Base-by-base conservation (phyloP, 2,329 filamentous ascomycete species). In the Orbilia quercus region DNA sequence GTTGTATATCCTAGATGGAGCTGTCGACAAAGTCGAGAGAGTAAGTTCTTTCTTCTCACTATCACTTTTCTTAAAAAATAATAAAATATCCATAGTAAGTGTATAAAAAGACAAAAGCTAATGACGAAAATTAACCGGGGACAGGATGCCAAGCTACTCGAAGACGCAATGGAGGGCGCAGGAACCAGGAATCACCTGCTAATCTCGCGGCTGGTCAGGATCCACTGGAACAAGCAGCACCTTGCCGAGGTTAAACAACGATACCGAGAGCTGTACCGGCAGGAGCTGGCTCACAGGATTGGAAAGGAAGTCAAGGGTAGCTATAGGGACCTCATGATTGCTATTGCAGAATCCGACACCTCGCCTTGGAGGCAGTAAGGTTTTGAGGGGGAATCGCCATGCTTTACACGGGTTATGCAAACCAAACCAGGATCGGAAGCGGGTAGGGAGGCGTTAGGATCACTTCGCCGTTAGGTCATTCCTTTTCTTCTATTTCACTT, bases 131-230 rank as follows among this genome's bases (percentile, higher is more conserved):
- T 45, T 9, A 34, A 25, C 20, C 47, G 22, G 22, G n/a, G 28
- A 59, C 25, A 73, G 69, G 93, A 96, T 77, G 95, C 93, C 0
- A 82, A 85, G 20, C 83, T 91, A 2, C 84, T 98, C n/a, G 92
- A 97, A 79, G 90, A 91, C 12, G 85, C 90, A 14, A 98, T 98
- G 94, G 85, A 87, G 0, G 95, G 94, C 0, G 78, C 90, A 75
- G 94, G 94, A 1, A 98, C 95, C 9, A 94, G 95, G 80, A 93
- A 99, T 75, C 83, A 88, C 31, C 84, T 93, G 7, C 85, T 98
- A 1, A 86, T 96, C 14, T 85, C 89, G 25, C 85, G 92, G n/a
- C 85, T 95, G 2, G 87, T 97, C 1, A 85, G 91, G 20, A 84
- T 87, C 53, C 94, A 98, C 81, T 98, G 94, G 94, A 88, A 96